phyloP scores from a whole-genome alignment of 495 filamentous ascomycete genomes.

The Jackrogersella minutella region DNA sequence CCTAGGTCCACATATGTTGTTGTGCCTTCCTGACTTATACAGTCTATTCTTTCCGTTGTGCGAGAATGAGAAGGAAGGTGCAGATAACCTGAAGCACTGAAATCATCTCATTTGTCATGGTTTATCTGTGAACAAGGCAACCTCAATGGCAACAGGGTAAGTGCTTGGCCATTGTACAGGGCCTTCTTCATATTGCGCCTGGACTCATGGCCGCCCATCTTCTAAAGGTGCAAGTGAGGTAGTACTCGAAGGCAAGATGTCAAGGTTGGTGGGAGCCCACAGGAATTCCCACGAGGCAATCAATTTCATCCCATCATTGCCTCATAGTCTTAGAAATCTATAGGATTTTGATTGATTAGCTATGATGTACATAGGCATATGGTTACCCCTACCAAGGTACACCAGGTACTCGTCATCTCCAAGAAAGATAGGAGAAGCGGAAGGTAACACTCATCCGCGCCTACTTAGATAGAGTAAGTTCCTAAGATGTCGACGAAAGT shows the following conservation, averaged over 20 bases:
- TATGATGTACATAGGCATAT: too few species aligned
- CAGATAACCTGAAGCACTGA: not conserved
- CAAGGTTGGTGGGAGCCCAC: not conserved
- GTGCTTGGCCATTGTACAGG: not conserved
- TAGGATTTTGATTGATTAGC: not conserved
- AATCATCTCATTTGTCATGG: conserved; percentile 24
- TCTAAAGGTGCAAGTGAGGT: not conserved
- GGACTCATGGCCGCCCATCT: not conserved
- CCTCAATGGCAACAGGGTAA: conserved; percentile 1
- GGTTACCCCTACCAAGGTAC: not conserved
- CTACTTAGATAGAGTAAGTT: not conserved
- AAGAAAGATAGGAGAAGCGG: not conserved
- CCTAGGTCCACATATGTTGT: conserved; percentile 9
- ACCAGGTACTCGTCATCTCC: not conserved
- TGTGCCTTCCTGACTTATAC: conserved; percentile 20
- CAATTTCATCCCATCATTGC: not conserved
- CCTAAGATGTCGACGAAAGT: not conserved
- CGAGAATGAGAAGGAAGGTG: conserved; percentile 5
- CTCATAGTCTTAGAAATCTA: not conserved
- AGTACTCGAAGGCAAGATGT: not conserved
- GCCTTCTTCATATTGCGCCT: not conserved
- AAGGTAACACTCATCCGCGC: not conserved
- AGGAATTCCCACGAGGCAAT: not conserved
- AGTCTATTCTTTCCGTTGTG: not conserved
- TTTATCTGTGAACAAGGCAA: conserved; percentile 10